Evolutionary conservation across 495 filamentous ascomycete species (phyloP).

Genomic region (Letharia columbiana): DNA sequence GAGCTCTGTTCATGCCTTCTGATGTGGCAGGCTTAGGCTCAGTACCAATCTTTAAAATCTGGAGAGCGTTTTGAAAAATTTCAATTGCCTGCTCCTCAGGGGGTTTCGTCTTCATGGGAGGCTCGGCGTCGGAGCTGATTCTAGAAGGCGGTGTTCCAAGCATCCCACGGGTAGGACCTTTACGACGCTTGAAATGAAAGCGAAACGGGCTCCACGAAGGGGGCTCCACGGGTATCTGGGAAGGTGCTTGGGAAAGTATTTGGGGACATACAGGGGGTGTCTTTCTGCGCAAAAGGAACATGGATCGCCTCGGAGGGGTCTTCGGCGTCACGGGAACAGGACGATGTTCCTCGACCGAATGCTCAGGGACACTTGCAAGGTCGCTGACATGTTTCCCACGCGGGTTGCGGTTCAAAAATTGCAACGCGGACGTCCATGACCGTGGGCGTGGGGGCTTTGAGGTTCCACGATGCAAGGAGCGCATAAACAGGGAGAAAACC

Average conservation of each 20-base stretch:
- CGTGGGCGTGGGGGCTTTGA: background rate
- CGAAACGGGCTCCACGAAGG: background rate
- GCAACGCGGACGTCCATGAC: background rate
- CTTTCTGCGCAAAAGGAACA: background rate
- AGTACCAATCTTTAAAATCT: background rate
- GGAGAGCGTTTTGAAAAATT: background rate
- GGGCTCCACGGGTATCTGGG: background rate
- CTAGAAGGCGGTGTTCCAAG: background rate
- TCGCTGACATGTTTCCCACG: background rate
- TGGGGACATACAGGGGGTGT: background rate
- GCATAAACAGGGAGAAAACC: slow-evolving; percentile 7
- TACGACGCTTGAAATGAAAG: background rate
- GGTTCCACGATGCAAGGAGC: background rate
- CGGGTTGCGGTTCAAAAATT: background rate
- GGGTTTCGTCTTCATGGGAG: background rate
- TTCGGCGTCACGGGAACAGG: background rate
- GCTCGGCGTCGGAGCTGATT: background rate
- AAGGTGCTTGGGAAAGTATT: background rate
- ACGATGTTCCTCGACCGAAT: background rate
- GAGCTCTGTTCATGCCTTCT: background rate
- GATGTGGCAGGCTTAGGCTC: background rate
- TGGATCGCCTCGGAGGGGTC: slow-evolving; percentile 1
- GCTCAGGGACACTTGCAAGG: slow-evolving; percentile 9
- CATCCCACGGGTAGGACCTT: background rate
- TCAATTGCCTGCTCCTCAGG: background rate